Base-by-base conservation (phyloP, 768 basidiomycete species). In the Amanita subjunquillea region DNA sequence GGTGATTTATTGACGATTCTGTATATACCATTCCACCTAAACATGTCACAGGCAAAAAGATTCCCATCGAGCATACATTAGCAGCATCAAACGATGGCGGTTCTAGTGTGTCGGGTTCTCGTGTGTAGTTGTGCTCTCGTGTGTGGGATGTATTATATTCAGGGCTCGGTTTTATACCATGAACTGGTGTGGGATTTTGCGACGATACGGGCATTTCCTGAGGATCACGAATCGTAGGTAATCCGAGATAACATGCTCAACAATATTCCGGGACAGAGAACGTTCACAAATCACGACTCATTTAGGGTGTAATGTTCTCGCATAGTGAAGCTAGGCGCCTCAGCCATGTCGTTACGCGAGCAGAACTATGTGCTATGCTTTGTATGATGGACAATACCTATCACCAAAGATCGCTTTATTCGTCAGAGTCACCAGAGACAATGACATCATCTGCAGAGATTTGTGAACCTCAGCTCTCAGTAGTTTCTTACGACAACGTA, bases 61-160 rank as follows among this genome's bases (percentile, higher is more conserved):
- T 79, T 52, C 78, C 78, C 15, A 88, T 96, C 65, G 96, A 98
- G 61, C 87, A 91, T 58, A 92, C 96, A 60, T 70, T 93, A 58
- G 90, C 90, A 48, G 86, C 93, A 27, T 27, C 27, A 38, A 82
- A 87, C 39, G 82, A 81, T 40, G 77, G 71, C 55, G 73, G 4
- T 45, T 72, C 79, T 23, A 80, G 82, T 55, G 73, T 73, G 52
- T 67, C 76, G 5, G 74, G 78, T 36, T 69, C 66, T 57, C 79
- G 83, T 17, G 17, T 17, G 17, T 17, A 55, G 64, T 72, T 4
- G 78, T 0, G 78, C 37, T 69, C 66, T 57, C 79, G 83, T 17
- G 17, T 17, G 17, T 0, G 77, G 9, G 27, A 30, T 30, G 8
- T 9, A 30, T 2, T 30, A 30, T 8, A 32, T 1, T 32, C 3